Evolutionary conservation across 2,329 filamentous ascomycete genomes (phyloP), one percentile per base, ranked within the genome.

Genomic region (Byssoonygena ceratinophila): DNA sequence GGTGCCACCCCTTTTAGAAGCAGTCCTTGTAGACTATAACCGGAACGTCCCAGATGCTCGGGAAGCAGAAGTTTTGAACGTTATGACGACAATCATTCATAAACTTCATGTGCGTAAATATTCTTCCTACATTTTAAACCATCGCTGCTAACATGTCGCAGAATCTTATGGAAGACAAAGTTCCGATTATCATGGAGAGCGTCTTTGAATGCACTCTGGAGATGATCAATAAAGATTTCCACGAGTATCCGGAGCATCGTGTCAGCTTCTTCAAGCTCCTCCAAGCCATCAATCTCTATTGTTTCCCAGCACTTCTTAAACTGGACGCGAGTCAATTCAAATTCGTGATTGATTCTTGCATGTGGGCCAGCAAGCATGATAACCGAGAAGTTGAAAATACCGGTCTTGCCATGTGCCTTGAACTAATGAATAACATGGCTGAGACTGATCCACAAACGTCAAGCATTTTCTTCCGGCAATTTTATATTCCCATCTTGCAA

Each of bases 211-310:
- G 91, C 75, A 98, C 92, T 2, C 76, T 98, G 53, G 89, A 95
- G 64, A 98, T 98, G 92, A 98, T 98, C 74, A 98, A 97, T 80
- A 98, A 98, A 74, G 92, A 98, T 71, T 98, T 98, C 71, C 96
- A 94, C 44, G 92, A 98, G 67, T 98, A 94, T 69, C 92, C 92
- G 0, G 92, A 98, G 69, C 92, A 98, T 67, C 85, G 94, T 54
- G 92, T 98, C n/a, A 91, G 97, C 69, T 98, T 98, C 71, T 98
- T 98, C 79, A 96, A 95, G 71, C 80, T 98, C 22, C 78, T 98
- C 34, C 81, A 94, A 60, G 87, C 91, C 12, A 97, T 98, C 73
- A 98, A 98, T 70, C 74, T 97, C 45, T 88, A 94, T 68, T 98
- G 92, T 71, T 98, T 98, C 82, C 88, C 88, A 45, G 85, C 92